Percentiles rank a stretch among this genome's conserved stretches.
Evolutionary conservation across 352 stramenopile genomes (phyloP).

Genomic region (Lagenidium giganteum): DNA sequence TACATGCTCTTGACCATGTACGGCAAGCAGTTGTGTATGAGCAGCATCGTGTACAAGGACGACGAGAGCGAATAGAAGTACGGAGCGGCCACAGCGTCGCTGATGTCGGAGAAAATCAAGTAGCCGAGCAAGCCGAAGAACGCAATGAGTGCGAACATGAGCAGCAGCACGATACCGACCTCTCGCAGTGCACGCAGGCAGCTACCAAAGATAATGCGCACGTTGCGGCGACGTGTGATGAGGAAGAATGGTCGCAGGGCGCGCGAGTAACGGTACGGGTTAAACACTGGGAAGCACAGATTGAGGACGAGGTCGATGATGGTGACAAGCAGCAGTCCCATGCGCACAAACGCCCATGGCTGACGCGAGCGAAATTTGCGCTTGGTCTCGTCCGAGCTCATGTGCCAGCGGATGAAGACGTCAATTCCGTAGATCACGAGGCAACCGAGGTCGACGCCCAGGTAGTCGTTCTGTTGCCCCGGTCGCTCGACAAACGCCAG

Average conservation of each 20-base stretch:
- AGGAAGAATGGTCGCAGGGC: slow-evolving; percentile 76
- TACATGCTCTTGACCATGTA: slow-evolving; percentile 83
- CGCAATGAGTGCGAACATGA: slow-evolving; percentile 69
- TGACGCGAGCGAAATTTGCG: slow-evolving; percentile 70
- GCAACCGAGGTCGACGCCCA: slow-evolving; percentile 62
- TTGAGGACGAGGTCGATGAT: slow-evolving; percentile 47
- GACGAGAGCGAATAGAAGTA: slow-evolving; percentile 69
- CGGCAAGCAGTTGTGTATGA: slow-evolving; percentile 76
- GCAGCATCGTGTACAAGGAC: slow-evolving; percentile 78
- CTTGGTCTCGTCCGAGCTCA: slow-evolving; percentile 80
- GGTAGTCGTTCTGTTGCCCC: slow-evolving; percentile 44
- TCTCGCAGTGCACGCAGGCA: slow-evolving; percentile 69
- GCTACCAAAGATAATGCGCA: slow-evolving; percentile 82
- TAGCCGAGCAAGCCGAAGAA: slow-evolving; percentile 80
- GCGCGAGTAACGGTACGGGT: slow-evolving; percentile 62
- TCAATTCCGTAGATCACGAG: slow-evolving; percentile 58
- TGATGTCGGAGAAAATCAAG: slow-evolving; percentile 72
- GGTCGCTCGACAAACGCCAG: slow-evolving; percentile 65
- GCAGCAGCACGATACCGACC: slow-evolving; percentile 59
- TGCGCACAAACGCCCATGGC: slow-evolving; percentile 66
- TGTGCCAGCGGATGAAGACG: slow-evolving; percentile 71
- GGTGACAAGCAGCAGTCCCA: slow-evolving; percentile 50
- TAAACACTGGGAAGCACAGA: slow-evolving; percentile 33
- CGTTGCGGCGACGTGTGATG: slow-evolving; percentile 70
- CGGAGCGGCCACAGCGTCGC: slow-evolving; percentile 33